Percentiles rank a stretch among this genome's conserved stretches.
Evolutionary conservation across 805 yeast genomes (phyloP).

Genomic region (Teunomyces tritomae): DNA sequence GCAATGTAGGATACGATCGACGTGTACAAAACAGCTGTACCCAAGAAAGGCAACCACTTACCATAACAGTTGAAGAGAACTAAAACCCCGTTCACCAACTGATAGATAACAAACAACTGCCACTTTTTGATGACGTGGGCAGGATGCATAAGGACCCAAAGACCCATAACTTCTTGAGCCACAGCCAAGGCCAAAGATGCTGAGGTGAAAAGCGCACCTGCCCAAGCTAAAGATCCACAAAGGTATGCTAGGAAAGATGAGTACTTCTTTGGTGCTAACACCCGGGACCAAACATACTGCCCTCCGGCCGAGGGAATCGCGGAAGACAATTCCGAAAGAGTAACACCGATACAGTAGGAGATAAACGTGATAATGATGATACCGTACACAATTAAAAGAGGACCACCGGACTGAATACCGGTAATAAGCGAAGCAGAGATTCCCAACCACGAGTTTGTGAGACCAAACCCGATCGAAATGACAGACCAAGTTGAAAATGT

Average conservation of each 20-base stretch:
- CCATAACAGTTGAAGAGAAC: slow-evolving; percentile 37
- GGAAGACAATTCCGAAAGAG: slow-evolving; percentile 38
- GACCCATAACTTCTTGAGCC: slow-evolving; percentile 35
- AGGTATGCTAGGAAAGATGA: slow-evolving; percentile 37
- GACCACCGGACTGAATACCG: slow-evolving; percentile 43
- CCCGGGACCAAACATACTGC: slow-evolving; percentile 43
- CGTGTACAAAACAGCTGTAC: slow-evolving; percentile 32
- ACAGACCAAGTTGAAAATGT: slow-evolving; percentile 40
- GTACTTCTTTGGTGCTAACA: slow-evolving; percentile 36
- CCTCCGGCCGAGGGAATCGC: slow-evolving; percentile 44
- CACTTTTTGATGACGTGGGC: slow-evolving; percentile 31
- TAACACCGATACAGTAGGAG: slow-evolving; percentile 36
- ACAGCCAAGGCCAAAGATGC: slow-evolving; percentile 39
- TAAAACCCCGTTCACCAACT: slow-evolving; percentile 31
- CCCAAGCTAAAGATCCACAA: slow-evolving; percentile 42
- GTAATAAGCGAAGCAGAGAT: slow-evolving; percentile 39
- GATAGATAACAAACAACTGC: slow-evolving; percentile 37
- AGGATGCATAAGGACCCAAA: slow-evolving; percentile 36
- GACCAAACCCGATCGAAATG: slow-evolving; percentile 40
- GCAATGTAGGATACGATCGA: slow-evolving; percentile 34
- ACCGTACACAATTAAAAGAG: slow-evolving; percentile 39
- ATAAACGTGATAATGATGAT: slow-evolving; percentile 37
- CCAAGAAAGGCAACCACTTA: slow-evolving; percentile 32
- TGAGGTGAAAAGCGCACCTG: slow-evolving; percentile 41
- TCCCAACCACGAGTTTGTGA: slow-evolving; percentile 45